These are phyloP conservation scores for Candida awuae DNA, from an alignment of 805 yeast species.

Conservation along the genomic window DNA sequence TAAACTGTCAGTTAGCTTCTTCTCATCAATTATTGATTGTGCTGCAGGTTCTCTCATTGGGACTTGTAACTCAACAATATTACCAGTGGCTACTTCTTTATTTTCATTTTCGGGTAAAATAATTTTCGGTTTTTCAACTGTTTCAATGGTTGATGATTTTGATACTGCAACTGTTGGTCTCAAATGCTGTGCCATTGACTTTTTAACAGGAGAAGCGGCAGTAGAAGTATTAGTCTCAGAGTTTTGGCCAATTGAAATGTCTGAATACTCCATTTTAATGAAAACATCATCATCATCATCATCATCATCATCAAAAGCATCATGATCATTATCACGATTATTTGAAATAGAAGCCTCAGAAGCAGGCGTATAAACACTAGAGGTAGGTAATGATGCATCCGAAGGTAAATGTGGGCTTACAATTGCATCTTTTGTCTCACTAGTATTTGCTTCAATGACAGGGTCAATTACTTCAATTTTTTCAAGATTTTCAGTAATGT, in stretches of 20 bases:
- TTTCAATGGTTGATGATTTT: too few species aligned
- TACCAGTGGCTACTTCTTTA: neutral
- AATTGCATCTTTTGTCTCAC: too few species aligned
- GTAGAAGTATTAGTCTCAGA: neutral
- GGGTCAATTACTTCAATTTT: neutral
- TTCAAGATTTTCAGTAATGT: constrained; percentile 14
- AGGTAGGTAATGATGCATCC: too few species aligned
- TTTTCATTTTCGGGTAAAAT: neutral
- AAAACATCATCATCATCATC: neutral
- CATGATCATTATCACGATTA: too few species aligned
- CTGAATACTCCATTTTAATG: too few species aligned
- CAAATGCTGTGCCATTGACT: constrained; percentile 39
- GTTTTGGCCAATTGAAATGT: constrained; percentile 2
- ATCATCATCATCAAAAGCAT: constrained; percentile 2
- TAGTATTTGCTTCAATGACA: too few species aligned
- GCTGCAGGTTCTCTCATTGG: constrained; percentile 27
- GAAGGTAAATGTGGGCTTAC: too few species aligned
- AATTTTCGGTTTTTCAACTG: too few species aligned
- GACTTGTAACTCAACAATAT: constrained; percentile 14
- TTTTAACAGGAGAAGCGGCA: neutral
- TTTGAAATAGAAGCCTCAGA: too few species aligned
- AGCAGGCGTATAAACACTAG: too few species aligned
- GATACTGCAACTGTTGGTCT: constrained; percentile 29
- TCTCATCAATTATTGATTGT: constrained; percentile 12
- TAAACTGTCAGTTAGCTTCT: neutral